Evolutionary conservation across 225 moss, liverwort and hornwort species (phyloP).

Genomic region (Pleurozium schreberi): DNA sequence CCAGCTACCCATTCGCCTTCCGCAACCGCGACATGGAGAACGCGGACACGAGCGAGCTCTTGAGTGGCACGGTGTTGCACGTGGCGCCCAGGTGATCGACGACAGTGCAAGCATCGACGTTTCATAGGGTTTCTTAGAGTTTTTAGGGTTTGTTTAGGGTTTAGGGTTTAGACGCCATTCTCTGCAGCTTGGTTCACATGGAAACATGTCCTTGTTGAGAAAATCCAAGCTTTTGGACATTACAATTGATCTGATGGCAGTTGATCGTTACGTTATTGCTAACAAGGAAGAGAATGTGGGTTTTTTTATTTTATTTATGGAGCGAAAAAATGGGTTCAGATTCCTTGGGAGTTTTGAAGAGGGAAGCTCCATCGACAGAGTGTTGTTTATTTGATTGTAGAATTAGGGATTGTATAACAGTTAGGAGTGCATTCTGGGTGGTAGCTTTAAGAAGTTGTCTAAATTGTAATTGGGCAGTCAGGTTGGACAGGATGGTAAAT

Average conservation of each 20-base stretch:
- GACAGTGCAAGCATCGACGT: neutral
- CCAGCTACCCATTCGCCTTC: neutral
- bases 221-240: neutral
- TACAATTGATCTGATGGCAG: neutral
- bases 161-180: neutral
- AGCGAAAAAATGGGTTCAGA: neutral
- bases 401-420: neutral
- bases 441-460: neutral
- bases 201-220: neutral
- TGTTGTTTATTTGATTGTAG: neutral
- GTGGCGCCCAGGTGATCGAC: conserved; percentile 29
- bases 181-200: neutral
- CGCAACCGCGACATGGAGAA: neutral
- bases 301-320: neutral
- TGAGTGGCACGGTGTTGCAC: conserved; percentile 37
- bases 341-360: neutral
- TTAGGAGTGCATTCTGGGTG: neutral
- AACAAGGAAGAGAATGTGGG: neutral
- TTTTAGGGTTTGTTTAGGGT: neutral
- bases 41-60: conserved; percentile 9
- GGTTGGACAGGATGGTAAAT: neutral
- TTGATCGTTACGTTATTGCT: neutral
- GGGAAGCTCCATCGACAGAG: neutral
- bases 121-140: neutral
- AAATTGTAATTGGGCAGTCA: neutral